phyloP scores from a whole-genome alignment of 2,329 filamentous ascomycete species.

The Davidsoniella eucalypti region DNA sequence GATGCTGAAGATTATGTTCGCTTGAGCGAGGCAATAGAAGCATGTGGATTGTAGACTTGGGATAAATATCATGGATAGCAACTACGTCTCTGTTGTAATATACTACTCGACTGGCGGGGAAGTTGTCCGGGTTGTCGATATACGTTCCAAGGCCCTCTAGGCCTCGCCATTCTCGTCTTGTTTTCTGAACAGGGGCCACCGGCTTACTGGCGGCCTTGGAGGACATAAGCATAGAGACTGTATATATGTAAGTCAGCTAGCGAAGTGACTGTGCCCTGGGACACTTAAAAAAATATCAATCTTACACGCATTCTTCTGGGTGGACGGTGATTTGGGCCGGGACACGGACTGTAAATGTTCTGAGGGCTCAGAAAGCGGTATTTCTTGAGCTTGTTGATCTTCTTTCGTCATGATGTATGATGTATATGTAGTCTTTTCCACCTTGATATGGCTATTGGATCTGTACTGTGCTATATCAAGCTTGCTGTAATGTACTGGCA shows the following conservation, averaged over 20 bases:
- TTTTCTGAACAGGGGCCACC: not conserved
- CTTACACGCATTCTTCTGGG: constrained; percentile 3
- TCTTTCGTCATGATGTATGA: no score
- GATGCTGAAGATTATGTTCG: constrained; percentile 45
- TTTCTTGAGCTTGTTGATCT: not conserved
- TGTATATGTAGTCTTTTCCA: no score
- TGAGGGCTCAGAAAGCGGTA: not conserved
- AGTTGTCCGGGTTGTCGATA: constrained; percentile 44
- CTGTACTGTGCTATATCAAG: not conserved
- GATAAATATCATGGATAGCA: constrained; percentile 66
- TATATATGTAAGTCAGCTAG: not conserved
- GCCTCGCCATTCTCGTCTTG: constrained; percentile 18
- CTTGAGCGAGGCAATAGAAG: constrained; percentile 69
- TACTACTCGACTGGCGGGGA: constrained; percentile 44
- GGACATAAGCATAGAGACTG: constrained; percentile 1
- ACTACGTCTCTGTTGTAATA: constrained; percentile 54
- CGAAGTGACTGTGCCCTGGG: not conserved
- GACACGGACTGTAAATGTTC: not conserved
- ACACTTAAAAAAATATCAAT: not conserved
- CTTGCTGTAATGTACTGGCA: not conserved
- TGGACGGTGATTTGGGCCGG: not conserved
- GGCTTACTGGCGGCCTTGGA: not conserved
- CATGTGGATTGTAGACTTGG: constrained; percentile 71
- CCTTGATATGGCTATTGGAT: not conserved
- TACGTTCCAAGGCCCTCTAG: constrained; percentile 53